These are phyloP conservation scores for Plasmodium berghei DNA, from an alignment of 169 alveolate genomes.

Conservation along the genomic window DNA sequence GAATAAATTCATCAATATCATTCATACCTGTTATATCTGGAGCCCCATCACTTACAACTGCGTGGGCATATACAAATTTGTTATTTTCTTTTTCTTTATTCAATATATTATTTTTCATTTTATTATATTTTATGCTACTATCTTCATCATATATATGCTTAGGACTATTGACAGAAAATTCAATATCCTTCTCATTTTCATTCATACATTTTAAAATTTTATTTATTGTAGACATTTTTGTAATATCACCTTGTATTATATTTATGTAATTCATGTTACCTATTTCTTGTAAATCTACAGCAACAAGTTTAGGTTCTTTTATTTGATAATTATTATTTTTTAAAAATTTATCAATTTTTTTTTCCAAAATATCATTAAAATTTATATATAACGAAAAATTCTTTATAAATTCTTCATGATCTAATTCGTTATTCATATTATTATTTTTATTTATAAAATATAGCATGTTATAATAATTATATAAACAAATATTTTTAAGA, in stretches of 20 bases:
- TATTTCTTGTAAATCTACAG: slow-evolving; percentile 97
- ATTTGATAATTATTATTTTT: slow-evolving; percentile 62
- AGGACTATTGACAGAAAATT: slow-evolving; percentile 79
- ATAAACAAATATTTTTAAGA: slow-evolving; percentile 74
- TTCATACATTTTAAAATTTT: slow-evolving; percentile 84
- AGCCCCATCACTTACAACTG: slow-evolving; percentile 98
- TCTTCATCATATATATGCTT: slow-evolving; percentile 58
- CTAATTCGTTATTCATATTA: slow-evolving; percentile 7
- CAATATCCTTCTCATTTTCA: slow-evolving; percentile 88
- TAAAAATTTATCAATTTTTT: slow-evolving; percentile 20
- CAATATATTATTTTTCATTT: slow-evolving; percentile 3
- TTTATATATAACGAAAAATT: slow-evolving; percentile 69
- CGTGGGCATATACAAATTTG: slow-evolving; percentile 89
- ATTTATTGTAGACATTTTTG: slow-evolving; percentile 93
- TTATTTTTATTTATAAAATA: slow-evolving; percentile 73
- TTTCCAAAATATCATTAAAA: slow-evolving; percentile 60
- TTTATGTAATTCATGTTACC: slow-evolving; percentile 96
- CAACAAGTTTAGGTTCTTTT: slow-evolving; percentile 91
- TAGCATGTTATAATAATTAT: slow-evolving; percentile 78
- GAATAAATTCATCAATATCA: slow-evolving; percentile 93
- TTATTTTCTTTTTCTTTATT: slow-evolving; percentile 8
- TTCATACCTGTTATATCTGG: slow-evolving; percentile 99
- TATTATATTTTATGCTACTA: slow-evolving; percentile 11
- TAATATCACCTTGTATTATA: slow-evolving; percentile 96
- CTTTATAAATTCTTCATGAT: slow-evolving; percentile 63